Evolutionary conservation across 2,329 filamentous ascomycete species (phyloP), one percentile per base, ranked within the genome.

Genomic region (Aspergillus pseudoterreus): DNA sequence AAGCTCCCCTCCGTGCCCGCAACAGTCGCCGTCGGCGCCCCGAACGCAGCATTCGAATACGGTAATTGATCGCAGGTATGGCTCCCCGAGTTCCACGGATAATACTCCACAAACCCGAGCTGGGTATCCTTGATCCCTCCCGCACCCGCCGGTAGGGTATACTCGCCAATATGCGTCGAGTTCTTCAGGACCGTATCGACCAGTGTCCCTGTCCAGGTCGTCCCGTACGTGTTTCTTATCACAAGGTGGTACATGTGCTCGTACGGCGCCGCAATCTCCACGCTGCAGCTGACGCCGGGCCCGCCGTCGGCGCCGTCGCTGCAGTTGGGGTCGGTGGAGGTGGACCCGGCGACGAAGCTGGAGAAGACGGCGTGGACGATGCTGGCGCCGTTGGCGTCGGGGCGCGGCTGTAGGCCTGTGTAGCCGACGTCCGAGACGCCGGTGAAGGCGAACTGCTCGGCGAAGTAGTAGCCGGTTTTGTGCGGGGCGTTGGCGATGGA

Each of bases 291-390:
- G 5, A 65, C 60, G 4, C 63, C 63, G 0, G 58, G 36, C 2
- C 63, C 64, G 2, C 65, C 64, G 19, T 68, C 65, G 0, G 65
- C 65, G 5, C 63, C 65, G 8, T 60, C 47, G 33, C 36, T 48
- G 57, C 64, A 68, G 50, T 67, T 62, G 0, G 35, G 33, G 39
- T 66, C 62, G 6, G 27, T 43, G 15, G 48, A 55, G 12, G 57
- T 65, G 6, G 63, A 59, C 2, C 64, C 63, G 0, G 43, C 45
- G 4, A 60, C 46, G 52, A 69, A 70, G 54, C 64, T 68, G 33
- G 64, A 68, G 56, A 69, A 66, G 15, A 62, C 66, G 27, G 57
- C 66, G 57, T 66, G 66, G 33, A 69, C 43, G 39, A 64, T 54
- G 46, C 60, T 58, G 10, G 52, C 46, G 32, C 53, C 54, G 30